Evolutionary conservation across 2,329 filamentous ascomycete genomes (phyloP), one percentile per base, ranked within the genome.

Genomic region (Colletotrichum theobromicola): DNA sequence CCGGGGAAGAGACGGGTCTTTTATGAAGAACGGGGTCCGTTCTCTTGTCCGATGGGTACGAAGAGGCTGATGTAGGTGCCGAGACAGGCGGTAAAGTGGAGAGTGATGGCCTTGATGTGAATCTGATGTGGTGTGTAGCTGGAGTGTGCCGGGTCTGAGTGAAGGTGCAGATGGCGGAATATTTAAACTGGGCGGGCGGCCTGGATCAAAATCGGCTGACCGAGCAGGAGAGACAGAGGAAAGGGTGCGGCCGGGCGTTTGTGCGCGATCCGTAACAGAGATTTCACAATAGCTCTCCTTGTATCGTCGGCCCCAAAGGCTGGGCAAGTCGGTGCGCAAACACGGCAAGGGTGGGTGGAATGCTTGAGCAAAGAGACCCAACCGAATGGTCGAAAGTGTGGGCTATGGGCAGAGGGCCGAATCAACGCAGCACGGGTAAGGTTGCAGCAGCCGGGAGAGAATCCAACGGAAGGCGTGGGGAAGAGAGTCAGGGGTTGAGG

Each of bases 371-470:
- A 74, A 60, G n/a, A 58, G 58, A 72, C 75, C 76, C 74, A 74
- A 70, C 42, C 70, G 62, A 76, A 74, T 67, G 70, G 75, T 70
- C 70, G 61, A 69, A 67, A 71, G 70, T 70, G 74, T 34, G 74
- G 66, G 55, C 50, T 74, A 37, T 62, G 57, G 62, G 53, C 72
- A 75, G 63, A 65, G 72, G 8, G 42, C n/a, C 72, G 55, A 72
- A 72, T 75, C 67, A 65, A 76, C 53, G 42, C 61, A 50, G 46
- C 61, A 58, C 74, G 70, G 74, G 74, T 72, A 75, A 77, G 76
- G 76, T 76, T 75, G 76, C 76, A 77, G 67, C 62, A 74, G 74
- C 64, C 71, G 68, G 73, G 67, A 70, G 70, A 69, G 64, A 64
- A 70, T 67, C 70, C 69, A 72, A 68, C 72, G 34, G 65, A 75